phyloP scores from a whole-genome alignment of 2,329 filamentous ascomycete species.

The Curvularia eragrostidis region DNA sequence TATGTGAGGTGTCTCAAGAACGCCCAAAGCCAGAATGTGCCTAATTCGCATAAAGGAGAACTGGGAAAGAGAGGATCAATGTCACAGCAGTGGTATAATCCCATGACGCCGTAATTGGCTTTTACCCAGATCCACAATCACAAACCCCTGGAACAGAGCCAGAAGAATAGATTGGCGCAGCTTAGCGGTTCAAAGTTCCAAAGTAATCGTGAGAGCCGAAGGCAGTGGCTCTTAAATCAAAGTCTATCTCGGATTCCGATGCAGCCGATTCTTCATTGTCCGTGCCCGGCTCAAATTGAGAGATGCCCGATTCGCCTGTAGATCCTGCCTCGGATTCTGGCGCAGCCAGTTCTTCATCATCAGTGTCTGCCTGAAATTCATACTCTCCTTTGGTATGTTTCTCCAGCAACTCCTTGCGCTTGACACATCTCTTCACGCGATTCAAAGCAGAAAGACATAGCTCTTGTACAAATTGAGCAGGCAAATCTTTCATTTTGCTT shows the following conservation, averaged over 20 bases:
- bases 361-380: background rate
- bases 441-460: background rate
- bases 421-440: background rate
- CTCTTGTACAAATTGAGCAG: background rate
- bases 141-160: background rate
- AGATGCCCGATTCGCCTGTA: too few relatives aligned
- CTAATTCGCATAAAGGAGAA: background rate
- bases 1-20: background rate
- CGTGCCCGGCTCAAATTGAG: background rate
- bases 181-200: background rate
- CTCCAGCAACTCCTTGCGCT: background rate
- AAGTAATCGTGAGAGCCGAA: too few relatives aligned
- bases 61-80: background rate
- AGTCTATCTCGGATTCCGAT: too few relatives aligned
- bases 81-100: background rate
- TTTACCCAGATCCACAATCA: background rate
- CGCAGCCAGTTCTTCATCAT: background rate
- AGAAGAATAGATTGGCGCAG: background rate
- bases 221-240: too few relatives aligned
- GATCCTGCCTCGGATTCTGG: background rate
- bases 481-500: background rate
- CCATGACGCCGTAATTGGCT: background rate
- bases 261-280: background rate
- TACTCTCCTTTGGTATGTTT: background rate
- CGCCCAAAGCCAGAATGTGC: background rate